Conservation (phyloP, 2,329 filamentous ascomycete species). For the Dactylonectria macrodidyma region DNA sequence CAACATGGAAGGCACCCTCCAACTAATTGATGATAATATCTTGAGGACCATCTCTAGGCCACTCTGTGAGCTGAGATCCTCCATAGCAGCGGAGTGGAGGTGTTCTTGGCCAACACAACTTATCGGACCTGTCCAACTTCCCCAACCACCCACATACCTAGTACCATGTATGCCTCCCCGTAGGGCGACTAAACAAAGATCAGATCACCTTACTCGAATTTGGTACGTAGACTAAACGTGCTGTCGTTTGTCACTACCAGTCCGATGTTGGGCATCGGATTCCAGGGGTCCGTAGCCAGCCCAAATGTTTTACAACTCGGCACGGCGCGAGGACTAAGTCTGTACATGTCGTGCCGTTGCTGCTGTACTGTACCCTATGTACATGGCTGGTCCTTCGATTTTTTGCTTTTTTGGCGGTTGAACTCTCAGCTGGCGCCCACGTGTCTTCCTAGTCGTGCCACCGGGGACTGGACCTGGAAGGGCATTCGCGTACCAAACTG, state of each 20-base stretch:
- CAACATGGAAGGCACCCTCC: constrained; percentile 18
- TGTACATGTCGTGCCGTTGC: constrained; percentile 7
- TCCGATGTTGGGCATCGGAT: constrained; percentile 11
- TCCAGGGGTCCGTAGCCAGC: neutral
- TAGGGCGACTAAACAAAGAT: constrained; percentile 10
- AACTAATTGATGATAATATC: constrained; percentile 22
- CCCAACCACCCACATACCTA: neutral
- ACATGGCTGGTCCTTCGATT: constrained; percentile 1
- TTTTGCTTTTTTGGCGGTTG: constrained; percentile 27
- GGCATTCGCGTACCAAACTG: constrained; percentile 11
- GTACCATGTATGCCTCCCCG: neutral
- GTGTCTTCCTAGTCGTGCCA: constrained; percentile 31
- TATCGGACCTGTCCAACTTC: constrained; percentile 21
- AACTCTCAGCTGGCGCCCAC: constrained; percentile 29
- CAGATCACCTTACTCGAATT: constrained; percentile 18
- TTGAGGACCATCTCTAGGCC: constrained; percentile 7
- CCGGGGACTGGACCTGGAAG: constrained; percentile 11
- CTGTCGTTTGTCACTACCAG: constrained; percentile 5
- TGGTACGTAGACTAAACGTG: neutral
- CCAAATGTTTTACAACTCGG: neutral
- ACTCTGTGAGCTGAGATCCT: constrained; percentile 17
- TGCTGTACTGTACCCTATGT: neutral
- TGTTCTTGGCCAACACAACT: constrained; percentile 5
- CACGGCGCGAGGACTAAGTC: neutral
- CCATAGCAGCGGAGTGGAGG: constrained; percentile 16